Evolutionary conservation across 768 basidiomycete species (phyloP).

Genomic region (Calocybe cyanea): DNA sequence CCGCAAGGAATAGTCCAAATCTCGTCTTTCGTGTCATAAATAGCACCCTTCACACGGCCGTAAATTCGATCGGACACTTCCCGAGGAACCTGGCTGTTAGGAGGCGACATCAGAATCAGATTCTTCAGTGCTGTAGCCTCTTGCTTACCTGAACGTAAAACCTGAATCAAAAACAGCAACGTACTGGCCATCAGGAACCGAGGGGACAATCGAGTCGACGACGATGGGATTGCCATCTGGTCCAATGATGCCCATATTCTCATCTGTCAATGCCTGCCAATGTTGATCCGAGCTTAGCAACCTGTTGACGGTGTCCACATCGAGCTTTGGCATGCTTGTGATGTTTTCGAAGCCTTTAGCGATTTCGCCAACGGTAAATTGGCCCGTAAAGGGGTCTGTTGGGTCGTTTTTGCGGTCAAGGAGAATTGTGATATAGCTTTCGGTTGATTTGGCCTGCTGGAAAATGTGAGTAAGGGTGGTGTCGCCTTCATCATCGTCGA

Average conservation of each 20-base stretch:
- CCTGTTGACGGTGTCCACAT: slow-evolving; percentile 60
- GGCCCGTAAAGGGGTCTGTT: slow-evolving; percentile 47
- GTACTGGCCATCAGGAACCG: slow-evolving; percentile 57
- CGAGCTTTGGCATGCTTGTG: slow-evolving; percentile 56
- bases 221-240: slow-evolving; percentile 67
- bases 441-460: slow-evolving; percentile 45
- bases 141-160: slow-evolving; percentile 43
- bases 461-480: slow-evolving; percentile 66
- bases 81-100: slow-evolving; percentile 63
- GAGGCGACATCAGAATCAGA: background rate
- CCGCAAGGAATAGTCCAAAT: slow-evolving; percentile 76
- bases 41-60: slow-evolving; percentile 70
- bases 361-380: slow-evolving; percentile 66
- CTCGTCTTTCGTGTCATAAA: slow-evolving; percentile 49
- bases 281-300: slow-evolving; percentile 63
- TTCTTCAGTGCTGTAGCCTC: background rate
- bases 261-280: slow-evolving; percentile 74
- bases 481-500: slow-evolving; percentile 48
- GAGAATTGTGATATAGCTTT: slow-evolving; percentile 67
- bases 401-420: slow-evolving; percentile 61
- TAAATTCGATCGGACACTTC: slow-evolving; percentile 79
- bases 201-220: slow-evolving; percentile 63
- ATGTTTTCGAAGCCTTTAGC: slow-evolving; percentile 62
- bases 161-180: slow-evolving; percentile 77
- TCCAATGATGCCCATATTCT: slow-evolving; percentile 63